Evolutionary conservation across 2,329 filamentous ascomycete genomes (phyloP), one percentile per base, ranked within the genome.

Genomic region (Berkeleyomyces rouxiae): DNA sequence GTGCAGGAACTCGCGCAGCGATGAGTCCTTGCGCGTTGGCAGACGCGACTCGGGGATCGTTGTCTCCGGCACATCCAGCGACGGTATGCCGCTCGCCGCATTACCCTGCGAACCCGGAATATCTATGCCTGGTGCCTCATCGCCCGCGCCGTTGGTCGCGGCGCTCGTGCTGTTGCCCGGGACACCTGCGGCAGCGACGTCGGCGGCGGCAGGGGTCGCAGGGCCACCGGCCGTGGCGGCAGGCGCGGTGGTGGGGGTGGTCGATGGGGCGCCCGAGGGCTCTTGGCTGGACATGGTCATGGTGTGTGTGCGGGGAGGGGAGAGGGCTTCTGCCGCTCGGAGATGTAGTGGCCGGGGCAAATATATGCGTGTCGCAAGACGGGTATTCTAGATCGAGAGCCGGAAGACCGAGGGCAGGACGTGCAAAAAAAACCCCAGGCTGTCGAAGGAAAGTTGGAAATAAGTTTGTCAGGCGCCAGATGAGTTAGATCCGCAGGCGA

Each of bases 11-110:
- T 97, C 92, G 70, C 91, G 87, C 67, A 99, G 76, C 46, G 88
- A 95, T 23, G 87, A 86, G 75, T 99, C 93, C 75, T 97, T 97
- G 72, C 90, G 89, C 61, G 86, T 85, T 1, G 87, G 85, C 66
- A 88, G 77, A 70, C 82, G 83, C 47, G 84, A 74, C 64, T 88
- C 85, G 4, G 79, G 73, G 33, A 64, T 59, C 4, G 74, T 72
- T 7, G 79, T 72, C 47, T 75, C 76, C 71, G 58, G 72, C 73
- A 23, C 72, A 70, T 39, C 77, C 72, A 42, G 71, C 67, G 36
- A 69, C 70, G 13, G 77, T 76, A 65, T 79, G 75, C 42, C 58
- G 42, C 16, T 43, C 2, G 16, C 42, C 7, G 49, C 43, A 11
- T 13, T 37, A 9, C 10, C n/a, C 9, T 36, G 42, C 33, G 55